Conservation (phyloP, 352 stramenopile genomes). For the Phytophthora uliginosa region DNA sequence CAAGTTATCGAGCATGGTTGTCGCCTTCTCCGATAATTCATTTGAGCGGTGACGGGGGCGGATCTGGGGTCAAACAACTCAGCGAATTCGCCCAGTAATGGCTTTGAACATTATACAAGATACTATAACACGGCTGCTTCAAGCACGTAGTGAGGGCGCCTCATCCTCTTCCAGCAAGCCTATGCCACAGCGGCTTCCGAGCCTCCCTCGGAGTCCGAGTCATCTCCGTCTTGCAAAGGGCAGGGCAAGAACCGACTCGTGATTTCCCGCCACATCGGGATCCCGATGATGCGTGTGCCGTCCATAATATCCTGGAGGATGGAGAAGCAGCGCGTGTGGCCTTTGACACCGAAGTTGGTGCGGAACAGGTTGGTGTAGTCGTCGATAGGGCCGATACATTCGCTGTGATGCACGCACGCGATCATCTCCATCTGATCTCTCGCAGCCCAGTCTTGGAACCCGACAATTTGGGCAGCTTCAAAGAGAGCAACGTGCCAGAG, state of each 20-base stretch:
- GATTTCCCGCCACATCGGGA: conserved; percentile 53
- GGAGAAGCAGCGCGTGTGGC: conserved; percentile 59
- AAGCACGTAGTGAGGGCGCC: neutral
- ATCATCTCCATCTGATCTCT: conserved; percentile 65
- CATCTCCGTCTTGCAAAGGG: conserved; percentile 11
- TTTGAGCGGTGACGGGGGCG: no score
- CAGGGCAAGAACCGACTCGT: conserved; percentile 50
- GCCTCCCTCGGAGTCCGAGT: neutral
- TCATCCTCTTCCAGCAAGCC: neutral
- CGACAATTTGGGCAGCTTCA: conserved; percentile 47
- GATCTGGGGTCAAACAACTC: neutral
- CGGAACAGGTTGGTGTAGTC: conserved; percentile 59
- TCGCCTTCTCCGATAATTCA: no score
- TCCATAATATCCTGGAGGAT: conserved; percentile 44
- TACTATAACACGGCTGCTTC: neutral
- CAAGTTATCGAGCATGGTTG: neutral
- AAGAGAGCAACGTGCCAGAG: conserved; percentile 54
- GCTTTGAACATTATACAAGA: neutral
- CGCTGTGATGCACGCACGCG: conserved; percentile 51
- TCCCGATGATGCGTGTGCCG: conserved; percentile 49
- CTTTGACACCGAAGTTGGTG: conserved; percentile 52
- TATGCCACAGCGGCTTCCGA: conserved; percentile 1
- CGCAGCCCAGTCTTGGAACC: conserved; percentile 48
- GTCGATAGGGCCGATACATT: conserved; percentile 51
- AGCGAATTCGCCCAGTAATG: no score